Conservation (phyloP, 2,329 filamentous ascomycete species). For the Cladobotryum mycophilum region DNA sequence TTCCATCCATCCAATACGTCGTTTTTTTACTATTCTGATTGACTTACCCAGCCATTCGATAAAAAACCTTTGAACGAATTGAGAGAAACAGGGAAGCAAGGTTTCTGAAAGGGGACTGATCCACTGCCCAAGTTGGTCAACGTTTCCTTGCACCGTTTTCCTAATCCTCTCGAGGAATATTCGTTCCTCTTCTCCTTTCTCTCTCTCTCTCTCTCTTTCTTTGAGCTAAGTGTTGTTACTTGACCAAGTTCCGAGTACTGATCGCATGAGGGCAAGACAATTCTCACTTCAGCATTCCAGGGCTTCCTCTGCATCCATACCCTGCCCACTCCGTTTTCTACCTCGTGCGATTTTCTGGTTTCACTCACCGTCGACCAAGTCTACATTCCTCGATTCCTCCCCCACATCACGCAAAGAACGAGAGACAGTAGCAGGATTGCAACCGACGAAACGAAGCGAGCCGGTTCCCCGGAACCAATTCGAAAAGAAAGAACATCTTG, state of each 20-base stretch:
- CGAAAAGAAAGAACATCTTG: neutral
- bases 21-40: neutral
- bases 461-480: neutral
- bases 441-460: neutral
- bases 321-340: neutral
- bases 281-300: conserved; percentile 9
- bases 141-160: too few relatives aligned
- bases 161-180: conserved; percentile 1
- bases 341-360: neutral
- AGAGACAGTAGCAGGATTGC: neutral
- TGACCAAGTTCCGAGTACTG: conserved; percentile 9
- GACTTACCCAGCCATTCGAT: conserved; percentile 7
- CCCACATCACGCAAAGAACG: neutral
- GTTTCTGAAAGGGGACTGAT: neutral
- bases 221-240: conserved; percentile 11
- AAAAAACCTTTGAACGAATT: neutral
- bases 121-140: too few relatives aligned
- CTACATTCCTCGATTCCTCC: neutral
- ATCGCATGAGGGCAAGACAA: conserved; percentile 9
- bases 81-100: neutral
- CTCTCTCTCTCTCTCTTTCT: neutral
- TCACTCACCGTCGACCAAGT: neutral
- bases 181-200: conserved; percentile 4
- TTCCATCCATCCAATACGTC: neutral
- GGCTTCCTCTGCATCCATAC: conserved; percentile 5